Percentiles rank a stretch among this genome's conserved stretches.
phyloP scores from a whole-genome alignment of 2,329 filamentous ascomycete genomes.

The Trichoderma sp. region DNA sequence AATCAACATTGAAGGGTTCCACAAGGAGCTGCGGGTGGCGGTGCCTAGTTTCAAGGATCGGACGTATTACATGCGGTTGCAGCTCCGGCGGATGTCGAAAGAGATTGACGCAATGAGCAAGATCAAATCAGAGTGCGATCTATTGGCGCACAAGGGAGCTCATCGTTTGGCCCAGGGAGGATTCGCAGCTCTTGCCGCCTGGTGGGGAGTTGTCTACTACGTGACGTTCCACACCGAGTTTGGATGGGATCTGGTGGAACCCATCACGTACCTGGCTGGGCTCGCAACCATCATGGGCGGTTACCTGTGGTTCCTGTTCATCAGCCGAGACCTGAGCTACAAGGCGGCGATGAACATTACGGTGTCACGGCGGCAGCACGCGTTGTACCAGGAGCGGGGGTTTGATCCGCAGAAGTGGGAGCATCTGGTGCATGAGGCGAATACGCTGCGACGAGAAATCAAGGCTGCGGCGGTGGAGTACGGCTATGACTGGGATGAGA shows the following conservation, averaged over 20 bases:
- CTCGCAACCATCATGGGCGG: constrained; percentile 84
- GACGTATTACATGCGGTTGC: constrained; percentile 84
- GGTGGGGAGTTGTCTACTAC: constrained; percentile 84
- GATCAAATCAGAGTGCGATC: constrained; percentile 81
- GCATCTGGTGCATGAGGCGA: constrained; percentile 75
- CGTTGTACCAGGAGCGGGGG: constrained; percentile 74
- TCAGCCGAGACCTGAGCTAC: constrained; percentile 88
- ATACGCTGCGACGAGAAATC: constrained; percentile 76
- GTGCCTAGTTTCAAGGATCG: constrained; percentile 88
- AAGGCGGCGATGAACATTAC: constrained; percentile 86
- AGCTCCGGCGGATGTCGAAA: constrained; percentile 71
- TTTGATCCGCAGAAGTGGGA: constrained; percentile 82
- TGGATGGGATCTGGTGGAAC: constrained; percentile 91
- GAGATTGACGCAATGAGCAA: constrained; percentile 70
- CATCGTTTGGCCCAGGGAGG: constrained; percentile 80
- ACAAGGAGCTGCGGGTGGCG: constrained; percentile 69
- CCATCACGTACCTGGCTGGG: constrained; percentile 87
- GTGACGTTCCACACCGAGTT: constrained; percentile 72
- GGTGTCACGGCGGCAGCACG: constrained; percentile 74
- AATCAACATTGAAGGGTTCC: constrained; percentile 74
- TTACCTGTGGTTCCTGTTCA: constrained; percentile 92
- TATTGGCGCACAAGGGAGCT: constrained; percentile 73
- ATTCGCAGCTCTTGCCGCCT: constrained; percentile 71
- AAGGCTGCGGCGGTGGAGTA: constrained; percentile 82
- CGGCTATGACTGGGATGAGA: constrained; percentile 87